Percentiles rank a stretch among this genome's conserved stretches.
Conservation (phyloP, 2,329 filamentous ascomycete genomes). For the Ceratocystis cacaofunesta region DNA sequence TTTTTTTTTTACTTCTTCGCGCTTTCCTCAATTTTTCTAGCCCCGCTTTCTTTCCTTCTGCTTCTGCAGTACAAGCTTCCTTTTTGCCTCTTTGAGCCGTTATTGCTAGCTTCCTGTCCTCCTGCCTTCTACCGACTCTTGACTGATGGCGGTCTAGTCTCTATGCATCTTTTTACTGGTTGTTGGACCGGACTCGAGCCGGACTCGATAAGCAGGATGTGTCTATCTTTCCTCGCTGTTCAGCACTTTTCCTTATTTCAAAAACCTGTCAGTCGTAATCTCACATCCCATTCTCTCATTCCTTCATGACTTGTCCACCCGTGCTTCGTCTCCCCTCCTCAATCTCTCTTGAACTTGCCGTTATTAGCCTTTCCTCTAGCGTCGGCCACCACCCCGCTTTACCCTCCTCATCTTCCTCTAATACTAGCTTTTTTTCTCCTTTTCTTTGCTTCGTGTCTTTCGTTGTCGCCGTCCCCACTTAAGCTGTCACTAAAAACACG, state of each 20-base stretch:
- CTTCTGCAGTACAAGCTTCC: background rate
- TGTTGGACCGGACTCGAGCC: background rate
- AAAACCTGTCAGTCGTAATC: background rate
- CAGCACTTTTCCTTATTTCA: background rate
- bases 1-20: background rate
- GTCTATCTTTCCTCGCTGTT: background rate
- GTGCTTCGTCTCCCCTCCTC: too few relatives aligned
- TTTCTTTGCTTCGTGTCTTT: background rate
- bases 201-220: background rate
- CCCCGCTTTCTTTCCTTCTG: background rate
- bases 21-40: background rate
- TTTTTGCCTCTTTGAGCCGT: background rate
- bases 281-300: background rate
- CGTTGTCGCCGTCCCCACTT: background rate
- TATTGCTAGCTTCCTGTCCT: background rate
- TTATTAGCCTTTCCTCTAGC: background rate
- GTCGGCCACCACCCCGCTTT: background rate
- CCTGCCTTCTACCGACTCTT: background rate
- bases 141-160: background rate
- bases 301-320: background rate
- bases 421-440: background rate
- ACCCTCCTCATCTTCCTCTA: background rate
- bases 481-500: slow-evolving; percentile 4
- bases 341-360: background rate
- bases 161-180: too few relatives aligned